Conservation (phyloP, 345 rosid genomes). For the Raphanus raphanistrum region DNA sequence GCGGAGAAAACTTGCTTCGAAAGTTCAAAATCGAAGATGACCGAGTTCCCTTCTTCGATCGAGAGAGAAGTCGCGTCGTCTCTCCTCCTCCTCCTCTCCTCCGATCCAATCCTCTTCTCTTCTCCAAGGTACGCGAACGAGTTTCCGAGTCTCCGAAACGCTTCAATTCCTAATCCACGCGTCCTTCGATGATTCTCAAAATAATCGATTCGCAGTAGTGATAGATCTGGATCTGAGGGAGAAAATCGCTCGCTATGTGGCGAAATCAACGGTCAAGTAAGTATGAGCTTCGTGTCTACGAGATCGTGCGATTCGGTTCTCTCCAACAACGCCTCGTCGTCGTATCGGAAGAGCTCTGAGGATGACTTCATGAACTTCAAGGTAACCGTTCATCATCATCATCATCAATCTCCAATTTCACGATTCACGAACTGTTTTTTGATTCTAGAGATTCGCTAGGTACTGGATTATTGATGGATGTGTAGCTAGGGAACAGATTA, state of each 20-base stretch:
- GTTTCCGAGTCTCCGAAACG: background rate
- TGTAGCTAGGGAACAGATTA: background rate
- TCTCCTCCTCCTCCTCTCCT: background rate
- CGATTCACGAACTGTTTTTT: no score
- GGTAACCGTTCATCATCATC: background rate
- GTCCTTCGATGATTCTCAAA: background rate
- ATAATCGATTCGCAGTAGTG: background rate
- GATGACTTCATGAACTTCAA: background rate
- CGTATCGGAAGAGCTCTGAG: background rate
- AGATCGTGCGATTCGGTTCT: background rate
- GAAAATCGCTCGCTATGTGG: background rate
- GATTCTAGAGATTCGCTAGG: background rate
- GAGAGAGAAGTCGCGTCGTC: background rate
- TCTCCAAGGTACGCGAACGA: background rate
- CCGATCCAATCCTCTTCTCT: background rate
- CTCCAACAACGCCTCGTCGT: background rate
- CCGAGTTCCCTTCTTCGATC: background rate
- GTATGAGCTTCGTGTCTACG: background rate
- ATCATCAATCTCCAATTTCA: background rate
- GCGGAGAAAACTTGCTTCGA: background rate
- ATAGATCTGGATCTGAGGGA: background rate
- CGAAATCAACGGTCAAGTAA: background rate
- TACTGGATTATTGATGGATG: background rate
- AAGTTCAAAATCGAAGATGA: background rate
- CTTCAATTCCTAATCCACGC: background rate